These are phyloP conservation scores for Lunasporangiospora selenospora DNA, from an alignment of 192 early-diverging fungal species.

Conservation along the genomic window DNA sequence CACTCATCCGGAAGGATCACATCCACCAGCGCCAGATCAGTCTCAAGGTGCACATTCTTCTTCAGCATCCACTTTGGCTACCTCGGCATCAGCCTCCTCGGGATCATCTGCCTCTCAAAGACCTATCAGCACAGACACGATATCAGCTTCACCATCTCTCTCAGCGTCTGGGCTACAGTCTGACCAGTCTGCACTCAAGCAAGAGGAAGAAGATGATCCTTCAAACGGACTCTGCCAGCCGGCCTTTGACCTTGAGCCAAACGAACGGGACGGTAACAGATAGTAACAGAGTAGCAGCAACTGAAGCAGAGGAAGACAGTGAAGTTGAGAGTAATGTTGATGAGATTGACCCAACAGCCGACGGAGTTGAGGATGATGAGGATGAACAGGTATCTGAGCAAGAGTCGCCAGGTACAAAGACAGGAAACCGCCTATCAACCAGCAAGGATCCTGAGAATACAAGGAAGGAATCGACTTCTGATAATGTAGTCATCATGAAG, in stretches of 20 bases:
- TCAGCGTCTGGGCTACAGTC: no score
- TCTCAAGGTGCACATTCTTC: no score
- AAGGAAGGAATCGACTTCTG: no score
- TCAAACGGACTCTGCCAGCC: neutral
- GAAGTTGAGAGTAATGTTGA: slow-evolving; percentile 5
- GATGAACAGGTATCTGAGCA: neutral
- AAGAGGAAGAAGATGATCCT: neutral
- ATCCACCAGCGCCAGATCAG: no score
- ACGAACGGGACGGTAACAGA: neutral
- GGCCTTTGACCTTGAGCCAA: neutral
- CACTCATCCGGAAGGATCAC: no score
- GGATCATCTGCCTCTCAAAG: no score
- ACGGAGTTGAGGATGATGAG: neutral
- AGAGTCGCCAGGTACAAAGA: neutral
- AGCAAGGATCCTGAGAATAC: neutral
- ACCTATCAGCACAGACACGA: no score
- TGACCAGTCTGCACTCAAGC: no score
- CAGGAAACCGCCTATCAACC: neutral
- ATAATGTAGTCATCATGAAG: no score
- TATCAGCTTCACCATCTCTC: no score
- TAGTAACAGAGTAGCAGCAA: neutral
- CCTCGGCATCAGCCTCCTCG: no score
- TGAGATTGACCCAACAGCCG: neutral
- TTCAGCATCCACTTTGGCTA: no score
- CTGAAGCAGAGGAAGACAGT: neutral